phyloP scores from a whole-genome alignment of 164 flowering plant genomes.

The Echeveria elegans region DNA sequence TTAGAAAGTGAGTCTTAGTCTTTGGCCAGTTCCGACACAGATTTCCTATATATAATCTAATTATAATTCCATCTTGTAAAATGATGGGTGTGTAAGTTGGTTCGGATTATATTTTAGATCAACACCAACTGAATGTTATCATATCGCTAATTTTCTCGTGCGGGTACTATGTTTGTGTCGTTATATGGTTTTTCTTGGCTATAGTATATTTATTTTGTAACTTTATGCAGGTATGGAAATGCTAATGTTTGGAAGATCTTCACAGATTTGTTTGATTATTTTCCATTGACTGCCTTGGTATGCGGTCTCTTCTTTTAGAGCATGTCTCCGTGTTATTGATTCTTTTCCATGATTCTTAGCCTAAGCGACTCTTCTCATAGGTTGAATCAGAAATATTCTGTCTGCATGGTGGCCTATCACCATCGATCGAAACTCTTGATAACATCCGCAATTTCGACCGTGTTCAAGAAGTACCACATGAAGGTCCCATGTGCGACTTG shows the following conservation, averaged over 20 bases:
- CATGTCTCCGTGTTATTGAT: too few species aligned
- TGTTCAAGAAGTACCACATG: constrained; percentile 97
- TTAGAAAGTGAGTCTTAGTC: constrained; percentile 72
- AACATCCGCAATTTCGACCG: constrained; percentile 88
- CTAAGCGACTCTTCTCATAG: constrained; percentile 23
- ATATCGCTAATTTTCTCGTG: not conserved
- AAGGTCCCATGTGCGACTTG: constrained; percentile 95
- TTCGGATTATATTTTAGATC: not conserved
- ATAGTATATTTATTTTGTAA: not conserved
- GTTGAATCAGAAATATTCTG: constrained; percentile 96
- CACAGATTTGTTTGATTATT: constrained; percentile 86
- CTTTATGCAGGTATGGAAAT: constrained; percentile 73
- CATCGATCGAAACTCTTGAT: constrained; percentile 89
- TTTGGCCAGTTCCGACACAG: not conserved
- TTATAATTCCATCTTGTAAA: not conserved
- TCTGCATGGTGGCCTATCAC: constrained; percentile 95
- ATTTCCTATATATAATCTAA: not conserved
- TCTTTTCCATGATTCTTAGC: not conserved
- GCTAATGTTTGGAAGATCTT: constrained; percentile 92
- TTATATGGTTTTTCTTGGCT: not conserved
- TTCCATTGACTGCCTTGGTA: constrained; percentile 92
- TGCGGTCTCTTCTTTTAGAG: too few species aligned
- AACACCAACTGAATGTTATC: not conserved
- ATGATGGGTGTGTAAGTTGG: not conserved
- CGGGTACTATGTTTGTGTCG: not conserved